Conservation (phyloP, 768 basidiomycete species). For the Baorangia bicolor region DNA sequence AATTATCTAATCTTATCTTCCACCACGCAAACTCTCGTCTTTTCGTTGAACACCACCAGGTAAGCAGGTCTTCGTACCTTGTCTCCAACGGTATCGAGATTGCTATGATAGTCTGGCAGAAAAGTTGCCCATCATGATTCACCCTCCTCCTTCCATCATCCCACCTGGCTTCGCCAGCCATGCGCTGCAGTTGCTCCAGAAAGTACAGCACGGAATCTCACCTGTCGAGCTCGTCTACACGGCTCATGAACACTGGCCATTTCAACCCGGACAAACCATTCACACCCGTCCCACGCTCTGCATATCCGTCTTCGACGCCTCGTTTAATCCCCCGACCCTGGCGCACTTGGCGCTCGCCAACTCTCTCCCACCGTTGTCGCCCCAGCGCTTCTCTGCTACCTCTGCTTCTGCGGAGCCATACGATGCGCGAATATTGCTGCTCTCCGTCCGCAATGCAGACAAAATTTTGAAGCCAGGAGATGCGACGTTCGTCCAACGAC, state of each 20-base stretch:
- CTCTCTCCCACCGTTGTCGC: slow-evolving; percentile 28
- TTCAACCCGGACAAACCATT: slow-evolving; percentile 31
- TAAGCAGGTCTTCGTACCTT: neutral
- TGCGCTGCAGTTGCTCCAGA: slow-evolving; percentile 22
- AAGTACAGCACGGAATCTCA: slow-evolving; percentile 45
- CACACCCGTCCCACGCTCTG: slow-evolving; percentile 34
- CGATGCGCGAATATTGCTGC: slow-evolving; percentile 73
- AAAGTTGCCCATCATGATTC: slow-evolving; percentile 4
- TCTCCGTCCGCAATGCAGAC: slow-evolving; percentile 87
- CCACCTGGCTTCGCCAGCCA: slow-evolving; percentile 22
- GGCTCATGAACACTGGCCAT: slow-evolving; percentile 66
- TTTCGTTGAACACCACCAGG: neutral
- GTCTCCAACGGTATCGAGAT: neutral
- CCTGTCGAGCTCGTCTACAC: slow-evolving; percentile 60
- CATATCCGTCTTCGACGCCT: slow-evolving; percentile 83
- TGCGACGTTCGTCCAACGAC: slow-evolving; percentile 71
- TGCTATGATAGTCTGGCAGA: neutral
- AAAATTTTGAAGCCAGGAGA: slow-evolving; percentile 71
- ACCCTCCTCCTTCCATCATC: neutral
- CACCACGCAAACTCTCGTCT: neutral
- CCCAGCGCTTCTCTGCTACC: neutral
- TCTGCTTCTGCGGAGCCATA: slow-evolving; percentile 35
- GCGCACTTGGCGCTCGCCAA: slow-evolving; percentile 81
- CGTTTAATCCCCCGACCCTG: slow-evolving; percentile 88
- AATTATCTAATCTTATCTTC: slow-evolving; percentile 21